Base-by-base conservation (phyloP, 2,329 filamentous ascomycete species). In the Diaporthe sp. region DNA sequence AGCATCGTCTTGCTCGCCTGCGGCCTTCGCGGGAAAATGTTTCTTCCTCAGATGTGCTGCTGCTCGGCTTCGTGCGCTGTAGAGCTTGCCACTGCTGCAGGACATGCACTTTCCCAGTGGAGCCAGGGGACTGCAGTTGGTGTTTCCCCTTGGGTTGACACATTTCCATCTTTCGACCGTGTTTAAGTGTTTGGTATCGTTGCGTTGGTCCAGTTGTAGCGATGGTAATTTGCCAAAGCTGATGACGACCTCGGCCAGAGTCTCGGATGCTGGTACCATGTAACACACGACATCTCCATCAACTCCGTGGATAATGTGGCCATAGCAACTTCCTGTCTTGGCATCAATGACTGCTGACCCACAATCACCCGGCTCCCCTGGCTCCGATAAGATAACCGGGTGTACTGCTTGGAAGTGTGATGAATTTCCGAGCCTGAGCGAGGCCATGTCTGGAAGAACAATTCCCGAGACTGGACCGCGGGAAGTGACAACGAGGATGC, bases 141-240 rank as follows among this genome's bases (percentile, higher is more conserved):
- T 19, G 3, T 28, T 22, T 1, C 22, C 22, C 2, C 64, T 67
- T 15, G 45, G 45, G 3, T 38, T 35, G 45, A 52, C 45, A 38
- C 64, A 67, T n/a, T 67, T 67, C 64, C 64, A 67, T 40, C 64
- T 67, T 28, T 52, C 30, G 45, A 67, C 30, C 0, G 45, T 50
- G 2, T 19, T 25, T 4, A 15, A 38, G 0, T 25, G 22, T 22
- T 52, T 35, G 2, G n/a, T 19, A 19, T 19, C 33, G 3, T 2
- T 7, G 12, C 6, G 22, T 0, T 30, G 45, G 30, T 19, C 13
- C 1, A 67, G 64, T 6, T 67, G 45, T 40, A 67, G n/a, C 13
- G 64, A 67, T 5, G 64, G 64, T 13, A 67, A 4, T 4, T 22
- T 25, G 22, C 64, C 64, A 17, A 52, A 40, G 4, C 38, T 25